Conservation (phyloP, 441 rosid species). For the Corymbia calophylla region DNA sequence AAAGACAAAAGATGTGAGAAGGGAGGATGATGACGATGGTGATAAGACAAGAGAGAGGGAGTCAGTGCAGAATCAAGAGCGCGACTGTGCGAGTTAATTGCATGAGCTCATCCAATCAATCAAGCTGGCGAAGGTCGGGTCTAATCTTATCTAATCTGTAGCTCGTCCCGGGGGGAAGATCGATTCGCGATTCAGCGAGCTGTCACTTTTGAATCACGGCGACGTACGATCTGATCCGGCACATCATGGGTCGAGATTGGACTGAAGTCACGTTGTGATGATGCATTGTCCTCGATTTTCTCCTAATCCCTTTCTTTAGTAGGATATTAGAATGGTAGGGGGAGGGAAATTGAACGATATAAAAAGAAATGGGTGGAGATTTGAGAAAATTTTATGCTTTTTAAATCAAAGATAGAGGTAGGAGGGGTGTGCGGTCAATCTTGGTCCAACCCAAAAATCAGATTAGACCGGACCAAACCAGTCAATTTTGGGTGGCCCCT, state of each 20-base stretch:
- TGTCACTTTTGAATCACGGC: not conserved
- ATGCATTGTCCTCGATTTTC: not conserved
- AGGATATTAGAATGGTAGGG: not conserved
- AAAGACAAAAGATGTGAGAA: not conserved
- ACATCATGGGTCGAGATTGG: not conserved
- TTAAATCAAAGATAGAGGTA: not conserved
- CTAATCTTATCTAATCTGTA: not conserved
- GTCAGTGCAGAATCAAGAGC: not conserved
- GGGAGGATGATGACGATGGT: not conserved
- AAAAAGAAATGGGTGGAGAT: not conserved
- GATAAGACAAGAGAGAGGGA: not conserved
- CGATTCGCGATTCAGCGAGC: not conserved
- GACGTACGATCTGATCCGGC: not conserved
- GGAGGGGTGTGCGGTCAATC: not conserved
- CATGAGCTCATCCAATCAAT: not conserved
- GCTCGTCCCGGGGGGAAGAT: not conserved
- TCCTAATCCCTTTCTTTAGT: not conserved
- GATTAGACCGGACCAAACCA: rapidly evolving
- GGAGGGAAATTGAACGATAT: too few species aligned
- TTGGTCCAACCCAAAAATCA: not conserved
- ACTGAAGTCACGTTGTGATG: not conserved
- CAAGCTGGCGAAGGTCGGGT: not conserved
- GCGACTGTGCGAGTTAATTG: not conserved
- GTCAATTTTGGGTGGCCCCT: not conserved
- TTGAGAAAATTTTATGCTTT: not conserved